Percentiles rank a stretch among this genome's conserved stretches.
These are phyloP conservation scores for Chlamydomonas eustigma DNA, from an alignment of 139 green algal species.

Conservation along the genomic window DNA sequence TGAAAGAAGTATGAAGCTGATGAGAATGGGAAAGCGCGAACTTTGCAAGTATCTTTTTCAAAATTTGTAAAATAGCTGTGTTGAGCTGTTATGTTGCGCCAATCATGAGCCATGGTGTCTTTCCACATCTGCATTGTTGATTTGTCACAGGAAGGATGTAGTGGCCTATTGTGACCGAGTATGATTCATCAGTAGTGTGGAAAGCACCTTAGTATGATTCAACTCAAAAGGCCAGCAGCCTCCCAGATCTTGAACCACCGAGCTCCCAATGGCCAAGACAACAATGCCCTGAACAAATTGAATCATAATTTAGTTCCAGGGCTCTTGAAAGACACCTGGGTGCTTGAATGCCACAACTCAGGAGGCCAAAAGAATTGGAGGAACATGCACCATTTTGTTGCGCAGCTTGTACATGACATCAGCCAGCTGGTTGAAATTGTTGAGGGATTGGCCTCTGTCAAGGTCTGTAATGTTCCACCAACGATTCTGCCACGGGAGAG, in stretches of 20 bases:
- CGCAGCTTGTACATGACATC: background rate
- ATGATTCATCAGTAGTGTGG: too few species aligned
- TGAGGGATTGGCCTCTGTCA: background rate
- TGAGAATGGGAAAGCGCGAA: too few species aligned
- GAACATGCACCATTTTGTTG: background rate
- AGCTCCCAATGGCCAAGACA: background rate
- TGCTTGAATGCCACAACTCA: background rate
- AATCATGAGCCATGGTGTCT: too few species aligned
- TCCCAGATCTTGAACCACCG: background rate
- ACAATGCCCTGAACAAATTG: background rate
- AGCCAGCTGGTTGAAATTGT: background rate
- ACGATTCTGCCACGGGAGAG: background rate
- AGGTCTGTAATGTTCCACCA: background rate
- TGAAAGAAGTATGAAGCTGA: too few species aligned
- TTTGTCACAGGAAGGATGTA: too few species aligned
- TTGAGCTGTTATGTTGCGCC: too few species aligned
- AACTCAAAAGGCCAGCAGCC: background rate
- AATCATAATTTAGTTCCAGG: background rate
- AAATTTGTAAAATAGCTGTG: too few species aligned
- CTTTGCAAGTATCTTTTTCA: too few species aligned
- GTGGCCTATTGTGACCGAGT: too few species aligned
- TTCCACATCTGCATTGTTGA: too few species aligned
- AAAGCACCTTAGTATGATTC: background rate
- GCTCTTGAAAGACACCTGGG: background rate
- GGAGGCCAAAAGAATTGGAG: background rate